Percentiles rank a stretch among this genome's conserved stretches.
These are phyloP conservation scores for Cicer yamashitae DNA, from an alignment of 306 rosid species.

Conservation along the genomic window DNA sequence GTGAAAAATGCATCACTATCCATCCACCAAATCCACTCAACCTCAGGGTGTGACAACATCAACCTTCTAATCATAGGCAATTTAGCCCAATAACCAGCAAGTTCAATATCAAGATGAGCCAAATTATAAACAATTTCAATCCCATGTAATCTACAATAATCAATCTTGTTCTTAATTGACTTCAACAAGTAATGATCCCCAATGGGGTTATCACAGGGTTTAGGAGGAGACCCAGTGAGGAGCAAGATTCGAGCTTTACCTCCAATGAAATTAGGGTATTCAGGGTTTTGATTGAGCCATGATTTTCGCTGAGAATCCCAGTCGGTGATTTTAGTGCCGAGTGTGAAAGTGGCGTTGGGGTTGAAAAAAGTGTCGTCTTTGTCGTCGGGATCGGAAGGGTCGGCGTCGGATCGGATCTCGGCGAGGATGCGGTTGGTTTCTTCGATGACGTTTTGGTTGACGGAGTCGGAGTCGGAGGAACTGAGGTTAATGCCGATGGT, in stretches of 20 bases:
- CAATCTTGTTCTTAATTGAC: constrained; percentile 87
- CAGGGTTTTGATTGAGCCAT: constrained; percentile 75
- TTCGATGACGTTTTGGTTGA: constrained; percentile 67
- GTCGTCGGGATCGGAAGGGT: constrained; percentile 61
- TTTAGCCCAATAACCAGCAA: constrained; percentile 98
- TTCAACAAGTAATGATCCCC: constrained; percentile 94
- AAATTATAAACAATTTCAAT: constrained; percentile 92
- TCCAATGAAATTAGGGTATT: constrained; percentile 64
- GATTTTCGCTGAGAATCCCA: constrained; percentile 72
- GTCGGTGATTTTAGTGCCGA: constrained; percentile 74
- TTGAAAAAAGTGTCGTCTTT: constrained; percentile 35
- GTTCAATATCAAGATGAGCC: constrained; percentile 94
- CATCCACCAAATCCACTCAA: constrained; percentile 99
- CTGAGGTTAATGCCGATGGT: constrained; percentile 83
- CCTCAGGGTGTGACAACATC: constrained; percentile 96
- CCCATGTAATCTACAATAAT: constrained; percentile 93
- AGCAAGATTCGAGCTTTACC: constrained; percentile 87
- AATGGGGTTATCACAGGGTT: constrained; percentile 93
- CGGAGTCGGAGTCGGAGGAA: constrained; percentile 72
- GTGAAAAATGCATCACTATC: constrained; percentile 98
- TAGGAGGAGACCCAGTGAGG: constrained; percentile 92
- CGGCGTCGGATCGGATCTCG: constrained; percentile 89
- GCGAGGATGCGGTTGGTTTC: constrained; percentile 90
- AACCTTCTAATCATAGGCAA: constrained; percentile 85
- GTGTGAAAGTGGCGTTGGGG: constrained; percentile 74